A percentile compares a stretch with the other conserved stretches of the same genome.
Evolutionary conservation across 2,329 filamentous ascomycete genomes (phyloP).

Genomic region (Botrytis hyacinthi): DNA sequence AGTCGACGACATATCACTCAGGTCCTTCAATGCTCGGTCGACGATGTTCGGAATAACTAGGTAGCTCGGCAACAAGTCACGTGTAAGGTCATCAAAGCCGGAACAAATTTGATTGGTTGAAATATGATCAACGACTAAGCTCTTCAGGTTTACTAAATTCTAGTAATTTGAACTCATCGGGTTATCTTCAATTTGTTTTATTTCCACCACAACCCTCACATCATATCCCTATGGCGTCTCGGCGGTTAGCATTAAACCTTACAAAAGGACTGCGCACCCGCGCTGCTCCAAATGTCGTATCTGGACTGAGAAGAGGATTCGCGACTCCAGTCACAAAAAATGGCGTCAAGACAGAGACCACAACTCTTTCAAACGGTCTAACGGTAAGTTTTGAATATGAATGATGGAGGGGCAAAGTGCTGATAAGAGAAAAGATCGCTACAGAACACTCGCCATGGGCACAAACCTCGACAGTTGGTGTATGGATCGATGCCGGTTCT

Average conservation of each 20-base stretch:
- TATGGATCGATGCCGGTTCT: constrained; percentile 99
- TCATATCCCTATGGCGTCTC: constrained; percentile 73
- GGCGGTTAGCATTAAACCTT: constrained; percentile 94
- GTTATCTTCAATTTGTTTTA: constrained; percentile 27
- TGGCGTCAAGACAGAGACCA: constrained; percentile 87
- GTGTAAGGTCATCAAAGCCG: constrained; percentile 21
- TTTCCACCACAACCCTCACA: constrained; percentile 27
- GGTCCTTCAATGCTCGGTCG: constrained; percentile 19
- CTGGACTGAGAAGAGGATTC: constrained; percentile 79
- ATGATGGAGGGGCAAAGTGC: constrained; percentile 27
- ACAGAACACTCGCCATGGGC: constrained; percentile 98
- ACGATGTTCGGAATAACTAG: constrained; percentile 21
- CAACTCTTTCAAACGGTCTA: constrained; percentile 94
- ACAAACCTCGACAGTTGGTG: constrained; percentile 95
- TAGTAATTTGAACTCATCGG: constrained; percentile 21
- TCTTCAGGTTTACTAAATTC: constrained; percentile 23
- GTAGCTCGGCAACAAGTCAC: constrained; percentile 21
- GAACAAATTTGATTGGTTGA: constrained; percentile 18
- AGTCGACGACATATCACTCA: constrained; percentile 12
- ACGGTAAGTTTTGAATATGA: constrained; percentile 58
- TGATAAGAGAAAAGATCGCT: constrained; percentile 67
- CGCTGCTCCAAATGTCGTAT: constrained; percentile 75
- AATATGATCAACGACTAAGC: constrained; percentile 21
- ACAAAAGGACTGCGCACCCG: constrained; percentile 86
- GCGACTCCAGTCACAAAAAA: constrained; percentile 72